Conservation (phyloP, 2,329 filamentous ascomycete species). For the Fusarium succisae region DNA sequence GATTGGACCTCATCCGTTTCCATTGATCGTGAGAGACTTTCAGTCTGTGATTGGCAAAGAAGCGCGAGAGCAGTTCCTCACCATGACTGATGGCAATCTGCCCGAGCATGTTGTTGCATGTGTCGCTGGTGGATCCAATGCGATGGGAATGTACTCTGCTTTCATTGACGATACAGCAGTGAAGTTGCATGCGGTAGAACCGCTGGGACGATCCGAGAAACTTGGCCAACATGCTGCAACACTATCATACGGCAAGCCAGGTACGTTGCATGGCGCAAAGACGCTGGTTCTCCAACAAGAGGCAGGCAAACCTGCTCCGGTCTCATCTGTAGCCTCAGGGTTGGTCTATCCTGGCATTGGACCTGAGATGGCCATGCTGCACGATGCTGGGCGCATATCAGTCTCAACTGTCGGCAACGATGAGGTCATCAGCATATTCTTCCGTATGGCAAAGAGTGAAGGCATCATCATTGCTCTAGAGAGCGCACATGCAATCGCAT, state of each 20-base stretch:
- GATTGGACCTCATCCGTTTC: slow-evolving; percentile 8
- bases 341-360: neutral
- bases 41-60: slow-evolving; percentile 10
- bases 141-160: neutral
- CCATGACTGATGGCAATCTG: neutral
- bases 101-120: slow-evolving; percentile 7
- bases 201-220: neutral
- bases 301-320: neutral
- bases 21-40: slow-evolving; percentile 3
- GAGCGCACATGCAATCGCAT: slow-evolving; percentile 6
- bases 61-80: neutral
- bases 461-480: slow-evolving; percentile 2
- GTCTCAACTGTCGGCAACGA: neutral
- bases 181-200: neutral
- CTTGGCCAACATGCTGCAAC: slow-evolving; percentile 4
- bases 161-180: neutral
- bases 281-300: slow-evolving; percentile 1
- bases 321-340: slow-evolving; percentile 2
- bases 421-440: neutral
- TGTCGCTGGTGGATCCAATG: slow-evolving; percentile 10
- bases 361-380: neutral
- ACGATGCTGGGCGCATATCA: neutral
- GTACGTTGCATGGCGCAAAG: slow-evolving; percentile 7
- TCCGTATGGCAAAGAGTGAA: neutral
- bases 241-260: neutral